Conservation (phyloP, 805 yeast species). For the Metschnikowia reukaufii region DNA sequence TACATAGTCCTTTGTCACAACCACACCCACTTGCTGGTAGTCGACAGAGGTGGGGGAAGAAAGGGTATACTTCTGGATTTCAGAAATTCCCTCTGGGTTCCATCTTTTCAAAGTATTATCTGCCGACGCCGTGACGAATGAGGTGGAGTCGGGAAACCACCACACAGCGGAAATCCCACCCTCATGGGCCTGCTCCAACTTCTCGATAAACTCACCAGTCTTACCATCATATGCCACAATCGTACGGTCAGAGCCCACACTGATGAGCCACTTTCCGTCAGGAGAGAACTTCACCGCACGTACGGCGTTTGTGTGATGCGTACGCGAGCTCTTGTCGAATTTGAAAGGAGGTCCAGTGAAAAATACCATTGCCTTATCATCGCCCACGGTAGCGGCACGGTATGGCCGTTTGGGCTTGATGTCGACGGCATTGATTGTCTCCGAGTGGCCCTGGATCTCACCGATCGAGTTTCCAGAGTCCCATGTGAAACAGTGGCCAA, state of each 20-base stretch:
- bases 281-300: conserved; percentile 82
- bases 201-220: conserved; percentile 69
- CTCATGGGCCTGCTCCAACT: conserved; percentile 54
- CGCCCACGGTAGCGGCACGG: conserved; percentile 90
- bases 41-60: conserved; percentile 37
- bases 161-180: conserved; percentile 82
- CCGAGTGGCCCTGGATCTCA: conserved; percentile 90
- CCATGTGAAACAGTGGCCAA: conserved; percentile 89
- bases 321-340: conserved; percentile 69
- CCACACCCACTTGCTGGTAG: conserved; percentile 79
- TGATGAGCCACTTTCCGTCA: conserved; percentile 69
- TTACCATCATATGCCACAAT: conserved; percentile 83
- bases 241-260: conserved; percentile 83
- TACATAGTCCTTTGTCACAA: conserved; percentile 57
- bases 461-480: conserved; percentile 98
- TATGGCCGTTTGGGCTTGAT: conserved; percentile 87
- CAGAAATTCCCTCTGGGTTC: conserved; percentile 42
- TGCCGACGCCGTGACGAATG: conserved; percentile 80
- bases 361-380: conserved; percentile 82
- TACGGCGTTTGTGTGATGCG: conserved; percentile 73
- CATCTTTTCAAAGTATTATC: conserved; percentile 74
- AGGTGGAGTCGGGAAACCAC: conserved; percentile 57
- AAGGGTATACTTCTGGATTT: conserved; percentile 48
- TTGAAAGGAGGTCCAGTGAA: conserved; percentile 93
- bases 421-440: conserved; percentile 78